Evolutionary conservation across 129 eudicot genomes (phyloP).

Genomic region (Deinandra increscens): DNA sequence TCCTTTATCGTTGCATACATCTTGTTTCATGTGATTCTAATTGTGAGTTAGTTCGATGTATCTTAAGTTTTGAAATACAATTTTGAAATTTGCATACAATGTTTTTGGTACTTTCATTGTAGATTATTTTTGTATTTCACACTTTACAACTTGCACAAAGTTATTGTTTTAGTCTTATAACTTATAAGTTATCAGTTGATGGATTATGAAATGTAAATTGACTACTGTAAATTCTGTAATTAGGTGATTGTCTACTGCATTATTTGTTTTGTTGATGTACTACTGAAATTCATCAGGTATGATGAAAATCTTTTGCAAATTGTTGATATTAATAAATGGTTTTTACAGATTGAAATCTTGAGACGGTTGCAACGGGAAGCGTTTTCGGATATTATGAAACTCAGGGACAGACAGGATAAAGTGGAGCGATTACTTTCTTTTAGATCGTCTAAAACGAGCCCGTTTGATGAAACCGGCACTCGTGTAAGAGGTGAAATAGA

Average conservation of each 20-base stretch:
- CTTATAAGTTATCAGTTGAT: background rate
- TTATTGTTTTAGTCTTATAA: background rate
- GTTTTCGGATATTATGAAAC: constrained; percentile 92
- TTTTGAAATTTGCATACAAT: background rate
- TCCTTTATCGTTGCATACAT: background rate
- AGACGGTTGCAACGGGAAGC: constrained; percentile 96
- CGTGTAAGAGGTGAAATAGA: constrained; percentile 71
- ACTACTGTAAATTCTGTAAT: background rate
- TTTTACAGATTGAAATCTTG: constrained; percentile 89
- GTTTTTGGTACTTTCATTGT: background rate
- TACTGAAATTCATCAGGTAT: background rate
- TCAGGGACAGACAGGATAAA: constrained; percentile 93
- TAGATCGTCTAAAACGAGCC: constrained; percentile 55
- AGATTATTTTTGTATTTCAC: background rate
- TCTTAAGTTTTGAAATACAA: no score
- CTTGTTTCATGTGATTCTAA: background rate
- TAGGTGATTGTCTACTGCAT: background rate
- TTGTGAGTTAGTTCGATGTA: background rate
- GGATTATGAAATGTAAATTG: background rate
- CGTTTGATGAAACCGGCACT: constrained; percentile 60
- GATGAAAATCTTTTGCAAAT: background rate
- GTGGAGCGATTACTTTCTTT: constrained; percentile 74
- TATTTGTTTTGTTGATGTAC: no score
- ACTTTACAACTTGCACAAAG: no score
- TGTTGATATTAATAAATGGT: constrained; percentile 18